Evolutionary conservation across 2,329 filamentous ascomycete species (phyloP).

Genomic region (Neoarthrinium moseri): DNA sequence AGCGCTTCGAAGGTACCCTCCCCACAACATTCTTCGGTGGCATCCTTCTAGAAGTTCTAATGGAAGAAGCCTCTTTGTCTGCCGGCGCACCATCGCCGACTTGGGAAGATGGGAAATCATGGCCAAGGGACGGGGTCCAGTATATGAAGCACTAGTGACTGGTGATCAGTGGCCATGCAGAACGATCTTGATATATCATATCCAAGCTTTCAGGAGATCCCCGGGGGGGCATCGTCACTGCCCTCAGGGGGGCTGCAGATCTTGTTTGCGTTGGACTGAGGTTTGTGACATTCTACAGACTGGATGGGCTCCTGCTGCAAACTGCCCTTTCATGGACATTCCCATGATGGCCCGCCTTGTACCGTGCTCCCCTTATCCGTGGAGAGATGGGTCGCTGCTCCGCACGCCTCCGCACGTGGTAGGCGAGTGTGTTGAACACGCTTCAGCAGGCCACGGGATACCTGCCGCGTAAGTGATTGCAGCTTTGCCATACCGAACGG

Average conservation of each 20-base stretch:
- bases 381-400: too few species aligned
- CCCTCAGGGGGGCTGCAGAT: too few species aligned
- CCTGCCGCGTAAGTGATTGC: too few species aligned
- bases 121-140: not conserved
- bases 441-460: slow-evolving; percentile 20
- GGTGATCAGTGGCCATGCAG: too few species aligned
- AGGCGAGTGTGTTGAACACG: slow-evolving; percentile 15
- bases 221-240: not conserved
- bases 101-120: slow-evolving; percentile 2
- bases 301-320: not conserved
- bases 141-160: too few species aligned
- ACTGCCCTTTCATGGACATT: not conserved
- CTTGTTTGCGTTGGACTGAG: too few species aligned
- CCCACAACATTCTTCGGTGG: slow-evolving; percentile 3
- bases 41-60: slow-evolving; percentile 9
- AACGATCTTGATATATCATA: too few species aligned
- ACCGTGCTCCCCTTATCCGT: too few species aligned
- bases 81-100: slow-evolving; percentile 1
- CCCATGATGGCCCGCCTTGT: too few species aligned
- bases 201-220: not conserved
- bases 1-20: not conserved
- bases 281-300: too few species aligned
- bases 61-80: slow-evolving; percentile 3
- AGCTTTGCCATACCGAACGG: too few species aligned
- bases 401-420: too few species aligned